Evolutionary conservation across 176 grass and related monocot genomes (phyloP), one percentile per base, ranked within the genome.

Genomic region (Phoenix dactylifera): DNA sequence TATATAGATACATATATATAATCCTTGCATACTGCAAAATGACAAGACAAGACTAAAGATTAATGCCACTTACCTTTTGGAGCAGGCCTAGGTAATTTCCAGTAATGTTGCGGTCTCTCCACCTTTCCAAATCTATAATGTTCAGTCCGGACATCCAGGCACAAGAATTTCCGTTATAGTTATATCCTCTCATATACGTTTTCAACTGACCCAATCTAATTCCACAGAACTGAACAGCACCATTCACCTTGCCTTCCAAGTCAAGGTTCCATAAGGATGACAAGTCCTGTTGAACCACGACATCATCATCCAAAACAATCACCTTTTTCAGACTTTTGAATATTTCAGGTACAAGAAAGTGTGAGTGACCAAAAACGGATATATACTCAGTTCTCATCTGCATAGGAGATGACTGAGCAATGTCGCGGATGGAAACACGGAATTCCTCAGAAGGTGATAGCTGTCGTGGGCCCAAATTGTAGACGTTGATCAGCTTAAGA

Each of bases 131-230:
- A 58, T 95, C 82, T 69, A 95, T 19, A n/a, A 89, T 61, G 62
- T 89, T 95, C 70, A 95, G 50, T 51, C 89, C 85, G 65, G 85
- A 89, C 15, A 86, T 62, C 89, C 89, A 89, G 19, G 82, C 24
- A 58, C 89, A 95, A 52, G 82, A 77, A 22, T 78, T 55, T 24
- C 15, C 57, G 24, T 81, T 35, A 58, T 83, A 83, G 51, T 20
- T 73, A 50, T 62, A 56, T 52, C 73, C 71, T 16, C 59, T 52
- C 16, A 85, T 63, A 75, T 83, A 89, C 44, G 24, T 57, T 76
- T 65, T 83, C 60, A 95, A 55, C 54, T 95, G 82, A 25, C 72
- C 76, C 18, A 83, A 60, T 65, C 60, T 80, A 24, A 86, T 72
- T 72, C 76, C 68, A 64, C 79, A 89, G 74, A 83, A 89, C 51